A percentile compares a stretch with the other conserved stretches of the same genome.
Evolutionary conservation across 106 monocot species (phyloP).

Genomic region (Hemerocallis citrina): DNA sequence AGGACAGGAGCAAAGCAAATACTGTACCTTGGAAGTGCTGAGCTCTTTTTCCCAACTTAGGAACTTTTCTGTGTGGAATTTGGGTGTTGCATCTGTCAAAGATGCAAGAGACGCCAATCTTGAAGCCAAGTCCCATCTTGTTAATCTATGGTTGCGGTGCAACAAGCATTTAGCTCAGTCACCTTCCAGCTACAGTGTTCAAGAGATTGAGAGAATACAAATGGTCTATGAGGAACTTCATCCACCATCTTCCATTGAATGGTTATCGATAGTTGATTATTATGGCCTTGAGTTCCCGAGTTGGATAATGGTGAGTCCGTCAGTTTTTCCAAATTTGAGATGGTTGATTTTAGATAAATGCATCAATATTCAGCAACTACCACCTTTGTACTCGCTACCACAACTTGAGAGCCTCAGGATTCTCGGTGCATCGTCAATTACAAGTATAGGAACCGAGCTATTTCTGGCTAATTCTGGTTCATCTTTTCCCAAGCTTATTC

Average conservation of each 20-base stretch:
- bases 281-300: constrained; percentile 13
- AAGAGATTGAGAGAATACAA: background rate
- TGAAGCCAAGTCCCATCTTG: background rate
- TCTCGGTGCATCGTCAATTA: background rate
- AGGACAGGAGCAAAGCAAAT: background rate
- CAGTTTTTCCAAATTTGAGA: background rate
- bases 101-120: background rate
- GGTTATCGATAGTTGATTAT: background rate
- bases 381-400: constrained; percentile 11
- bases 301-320: constrained; percentile 19
- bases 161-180: no score
- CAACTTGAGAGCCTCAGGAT: constrained; percentile 5
- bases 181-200: background rate
- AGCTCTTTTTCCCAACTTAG: background rate
- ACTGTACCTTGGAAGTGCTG: background rate
- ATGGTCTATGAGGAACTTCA: constrained; percentile 20
- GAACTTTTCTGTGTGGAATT: background rate
- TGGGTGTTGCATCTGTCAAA: background rate
- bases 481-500: background rate
- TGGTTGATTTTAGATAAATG: constrained; percentile 1
- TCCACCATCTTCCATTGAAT: constrained; percentile 11
- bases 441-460: background rate
- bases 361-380: background rate
- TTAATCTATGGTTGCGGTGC: background rate
- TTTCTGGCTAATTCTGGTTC: background rate